Conservation (phyloP, 1,284 basidiomycete species). For the Pyrrhoderma noxium region DNA sequence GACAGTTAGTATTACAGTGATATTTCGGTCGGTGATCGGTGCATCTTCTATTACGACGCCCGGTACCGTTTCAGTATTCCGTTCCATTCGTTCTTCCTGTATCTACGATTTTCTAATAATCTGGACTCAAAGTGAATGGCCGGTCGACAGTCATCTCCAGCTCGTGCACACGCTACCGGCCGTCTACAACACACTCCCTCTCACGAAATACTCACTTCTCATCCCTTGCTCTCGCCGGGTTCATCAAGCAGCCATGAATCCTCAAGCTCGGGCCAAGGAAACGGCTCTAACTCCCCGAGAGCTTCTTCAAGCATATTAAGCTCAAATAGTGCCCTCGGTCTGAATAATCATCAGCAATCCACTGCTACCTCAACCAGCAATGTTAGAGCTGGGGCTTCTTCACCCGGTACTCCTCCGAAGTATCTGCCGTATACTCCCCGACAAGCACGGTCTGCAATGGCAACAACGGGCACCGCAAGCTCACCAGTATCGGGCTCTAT, state of each 20-base stretch:
- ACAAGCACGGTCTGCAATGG: constrained; percentile 42
- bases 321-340: constrained; percentile 1
- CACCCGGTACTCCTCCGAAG: constrained; percentile 27
- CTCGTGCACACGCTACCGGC: constrained; percentile 32
- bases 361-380: constrained; percentile 30
- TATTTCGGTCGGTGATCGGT: no score
- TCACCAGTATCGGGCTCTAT: constrained; percentile 30
- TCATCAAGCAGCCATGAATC: constrained; percentile 16
- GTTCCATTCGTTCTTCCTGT: no score
- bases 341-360: constrained; percentile 19
- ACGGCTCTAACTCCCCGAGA: constrained; percentile 17
- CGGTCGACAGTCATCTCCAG: constrained; percentile 33
- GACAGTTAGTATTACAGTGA: no score
- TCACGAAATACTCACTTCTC: constrained; percentile 50
- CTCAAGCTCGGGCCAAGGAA: constrained; percentile 18
- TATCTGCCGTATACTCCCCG: constrained; percentile 52
- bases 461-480: constrained; percentile 41
- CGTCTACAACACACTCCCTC: constrained; percentile 35
- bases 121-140: no score
- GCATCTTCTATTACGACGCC: no score
- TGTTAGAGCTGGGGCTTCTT: background rate
- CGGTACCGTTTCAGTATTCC: no score
- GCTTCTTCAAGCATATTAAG: background rate
- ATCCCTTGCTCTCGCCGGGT: constrained; percentile 52
- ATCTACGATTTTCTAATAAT: no score